Conservation (phyloP, 78 protist species). For the Pigoraptor vietnamica region DNA sequence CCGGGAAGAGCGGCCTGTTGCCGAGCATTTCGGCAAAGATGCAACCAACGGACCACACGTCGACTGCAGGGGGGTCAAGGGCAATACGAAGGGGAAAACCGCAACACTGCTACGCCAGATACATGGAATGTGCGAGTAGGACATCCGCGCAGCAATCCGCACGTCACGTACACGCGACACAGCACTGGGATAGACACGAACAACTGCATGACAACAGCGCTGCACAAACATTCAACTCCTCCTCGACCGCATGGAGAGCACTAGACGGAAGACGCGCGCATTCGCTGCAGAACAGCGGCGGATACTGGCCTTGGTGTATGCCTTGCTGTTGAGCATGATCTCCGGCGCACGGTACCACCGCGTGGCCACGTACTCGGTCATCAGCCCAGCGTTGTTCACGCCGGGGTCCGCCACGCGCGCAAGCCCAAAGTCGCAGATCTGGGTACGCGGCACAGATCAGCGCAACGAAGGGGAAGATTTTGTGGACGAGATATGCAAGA, state of each 20-base stretch:
- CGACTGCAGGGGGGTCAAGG: too few relatives aligned
- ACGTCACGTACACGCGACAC: too few relatives aligned
- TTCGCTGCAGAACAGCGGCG: too few relatives aligned
- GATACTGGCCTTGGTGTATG: conserved; percentile 82
- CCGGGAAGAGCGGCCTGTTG: conserved; percentile 58
- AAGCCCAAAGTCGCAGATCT: conserved; percentile 61
- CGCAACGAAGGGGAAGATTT: not conserved
- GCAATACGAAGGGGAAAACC: too few relatives aligned
- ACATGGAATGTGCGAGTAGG: too few relatives aligned
- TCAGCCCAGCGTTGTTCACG: conserved; percentile 17
- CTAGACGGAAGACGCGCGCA: too few relatives aligned
- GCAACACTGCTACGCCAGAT: too few relatives aligned
- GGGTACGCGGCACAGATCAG: not conserved
- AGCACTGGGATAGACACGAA: conserved; percentile 58
- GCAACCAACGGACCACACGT: conserved; percentile 33
- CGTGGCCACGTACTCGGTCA: conserved; percentile 90
- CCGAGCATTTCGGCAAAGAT: conserved; percentile 42
- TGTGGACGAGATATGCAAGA: not conserved
- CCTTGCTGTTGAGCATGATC: conserved; percentile 41
- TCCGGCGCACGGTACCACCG: conserved; percentile 97
- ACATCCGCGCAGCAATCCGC: too few relatives aligned
- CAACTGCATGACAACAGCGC: conserved; percentile 72
- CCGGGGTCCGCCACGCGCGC: conserved; percentile 53
- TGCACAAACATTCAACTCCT: too few relatives aligned
- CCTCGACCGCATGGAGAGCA: too few relatives aligned